Base-by-base conservation (phyloP, 1,284 basidiomycete species). In the Naganishia cerealis region DNA sequence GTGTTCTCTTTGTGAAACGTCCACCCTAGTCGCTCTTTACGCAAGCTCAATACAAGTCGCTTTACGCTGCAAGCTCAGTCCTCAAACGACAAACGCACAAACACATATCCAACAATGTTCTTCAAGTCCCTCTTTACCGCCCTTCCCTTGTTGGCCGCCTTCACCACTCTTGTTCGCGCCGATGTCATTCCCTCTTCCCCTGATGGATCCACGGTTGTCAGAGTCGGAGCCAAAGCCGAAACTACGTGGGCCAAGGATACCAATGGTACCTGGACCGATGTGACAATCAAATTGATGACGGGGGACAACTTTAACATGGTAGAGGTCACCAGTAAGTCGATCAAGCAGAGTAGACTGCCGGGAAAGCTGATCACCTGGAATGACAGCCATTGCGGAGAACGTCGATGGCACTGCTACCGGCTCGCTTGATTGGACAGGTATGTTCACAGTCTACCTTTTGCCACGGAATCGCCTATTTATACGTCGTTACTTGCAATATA, bases 111-210 rank as follows among this genome's bases (percentile, higher is more conserved):
- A 13, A 54, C 39, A 36, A 63, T 63, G 61, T 63, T 63, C 61
- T 15, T 26, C 57, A 63, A 63, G 21, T 63, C 61, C 33, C 38
- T 63, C 50, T 63, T 63, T 52, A 63, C 61, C 50, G 39, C 53
- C 29, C 50, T 63, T 18, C 61, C 61, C n/a, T 53, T 63, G 50
- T 21, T 63, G 38, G 36, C 65, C 36, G 61, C 54, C 33, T 18
- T 61, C 53, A 39, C 53, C 52, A 58, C 66, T n/a, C 39, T 58
- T 26, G 67, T 65, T 33, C n/a, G 46, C 33, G 67, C 59, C 43
- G 55, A 63, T n/a, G 57, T 73, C 76, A 80, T 75, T 78, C 84
- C 79, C 26, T 76, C 77, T 18, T 78, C 77, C 33, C 80, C 80
- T 3, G 75, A 75, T 50, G 66, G 65, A 5, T 57, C 70, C 21